Base-by-base conservation (phyloP, 2,329 filamentous ascomycete genomes). In the Aureobasidium sp. region DNA sequence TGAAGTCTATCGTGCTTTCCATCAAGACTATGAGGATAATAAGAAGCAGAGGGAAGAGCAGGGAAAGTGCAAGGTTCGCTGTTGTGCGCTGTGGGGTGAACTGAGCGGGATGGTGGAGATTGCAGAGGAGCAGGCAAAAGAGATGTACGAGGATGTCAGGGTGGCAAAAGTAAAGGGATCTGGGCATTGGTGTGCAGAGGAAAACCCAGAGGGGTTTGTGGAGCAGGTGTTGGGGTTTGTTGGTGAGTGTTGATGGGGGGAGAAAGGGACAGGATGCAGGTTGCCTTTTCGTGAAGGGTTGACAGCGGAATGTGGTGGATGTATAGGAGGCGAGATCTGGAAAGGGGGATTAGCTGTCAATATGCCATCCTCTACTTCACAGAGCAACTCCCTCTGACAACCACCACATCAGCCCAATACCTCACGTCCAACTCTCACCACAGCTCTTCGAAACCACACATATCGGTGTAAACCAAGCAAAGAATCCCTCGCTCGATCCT, bases 161-260 rank as follows among this genome's bases (percentile, higher is more conserved):
- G 5, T 57, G 27, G 64, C 46, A 11, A 63, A 64, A 21, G 65
- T 75, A 1, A 63, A 67, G 8, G 67, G 69, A 0, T 65, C 65
- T 35, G 69, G 70, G 5, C 74, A 76, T 61, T 75, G 68, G 62
- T 67, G 72, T 29, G 71, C 73, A 2, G 74, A 75, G 60, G 73
- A 75, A 63, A 74, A 74, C 60, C 74, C 74, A 1, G 64, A 67
- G 49, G 67, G 66, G 5, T 77, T 75, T 63, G 70, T 73, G n/a
- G 62, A 63, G 31, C 62, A 67, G 43, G 62, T 74, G 7, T 47
- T 72, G 62, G 51, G 42, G 11, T 74, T 71, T 63, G 65, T 74
- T 53, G 65, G 65, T 38, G 65, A 64, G 61, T 38, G 64, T 31
- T 53, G 27, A 49, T 3, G 17, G 8, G 43, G 9, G 15, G 6